Evolutionary conservation across 495 filamentous ascomycete genomes (phyloP).

Genomic region (Podospora pseudopauciseta): DNA sequence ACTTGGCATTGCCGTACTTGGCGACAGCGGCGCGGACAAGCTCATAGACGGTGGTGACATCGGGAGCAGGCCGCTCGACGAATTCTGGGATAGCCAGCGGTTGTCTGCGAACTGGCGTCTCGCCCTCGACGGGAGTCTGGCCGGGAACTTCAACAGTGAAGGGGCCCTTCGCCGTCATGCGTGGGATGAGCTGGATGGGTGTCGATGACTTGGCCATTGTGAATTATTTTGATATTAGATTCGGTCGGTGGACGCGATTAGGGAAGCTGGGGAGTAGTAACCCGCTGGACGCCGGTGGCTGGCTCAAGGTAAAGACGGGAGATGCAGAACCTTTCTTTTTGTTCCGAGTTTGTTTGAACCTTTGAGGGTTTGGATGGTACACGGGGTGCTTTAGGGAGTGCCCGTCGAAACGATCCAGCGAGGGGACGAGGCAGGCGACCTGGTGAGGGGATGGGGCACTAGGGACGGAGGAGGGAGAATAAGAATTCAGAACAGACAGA

Average conservation of each 20-base stretch:
- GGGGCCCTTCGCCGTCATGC: constrained; percentile 58
- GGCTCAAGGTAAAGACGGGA: neutral
- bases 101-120: constrained; percentile 86
- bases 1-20: constrained; percentile 85
- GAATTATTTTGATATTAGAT: constrained; percentile 8
- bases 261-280: neutral
- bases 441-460: neutral
- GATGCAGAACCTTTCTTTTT: neutral
- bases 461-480: neutral
- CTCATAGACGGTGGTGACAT: constrained; percentile 81
- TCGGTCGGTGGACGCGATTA: constrained; percentile 3
- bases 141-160: constrained; percentile 80
- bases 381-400: neutral
- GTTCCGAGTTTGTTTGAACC: neutral
- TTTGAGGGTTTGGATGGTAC: no score
- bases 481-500: neutral
- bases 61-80: constrained; percentile 53
- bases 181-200: constrained; percentile 55
- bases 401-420: constrained; percentile 11
- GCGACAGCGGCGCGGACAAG: constrained; percentile 73
- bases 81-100: constrained; percentile 69
- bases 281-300: neutral
- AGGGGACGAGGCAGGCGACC: neutral
- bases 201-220: constrained; percentile 44
- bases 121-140: constrained; percentile 67